phyloP scores from a whole-genome alignment of 139 green algal genomes.

The Closterium sp. region DNA sequence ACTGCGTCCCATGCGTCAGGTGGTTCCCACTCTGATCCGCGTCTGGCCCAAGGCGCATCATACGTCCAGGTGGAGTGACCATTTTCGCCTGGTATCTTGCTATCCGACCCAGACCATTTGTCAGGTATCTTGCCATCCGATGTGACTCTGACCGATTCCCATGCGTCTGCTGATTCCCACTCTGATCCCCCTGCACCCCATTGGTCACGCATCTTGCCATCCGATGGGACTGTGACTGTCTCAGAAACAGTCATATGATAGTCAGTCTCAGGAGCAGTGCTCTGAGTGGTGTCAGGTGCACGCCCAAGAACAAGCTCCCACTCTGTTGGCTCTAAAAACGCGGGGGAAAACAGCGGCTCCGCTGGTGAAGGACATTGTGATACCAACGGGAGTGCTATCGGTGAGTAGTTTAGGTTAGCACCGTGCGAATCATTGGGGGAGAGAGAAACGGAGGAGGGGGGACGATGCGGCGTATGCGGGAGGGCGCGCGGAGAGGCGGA shows the following conservation, averaged over 20 bases:
- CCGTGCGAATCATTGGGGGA: too few species aligned
- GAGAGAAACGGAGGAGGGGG: background rate
- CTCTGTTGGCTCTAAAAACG: background rate
- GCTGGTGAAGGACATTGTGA: background rate
- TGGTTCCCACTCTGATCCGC: background rate
- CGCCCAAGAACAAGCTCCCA: background rate
- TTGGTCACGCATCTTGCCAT: too few species aligned
- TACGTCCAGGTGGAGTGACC: background rate
- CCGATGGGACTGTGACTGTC: too few species aligned
- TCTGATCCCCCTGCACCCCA: too few species aligned
- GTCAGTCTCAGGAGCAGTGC: background rate
- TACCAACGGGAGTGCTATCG: background rate
- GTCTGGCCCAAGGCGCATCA: background rate
- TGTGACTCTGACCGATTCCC: too few species aligned
- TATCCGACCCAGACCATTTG: too few species aligned
- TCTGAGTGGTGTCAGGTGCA: background rate
- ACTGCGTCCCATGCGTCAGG: background rate
- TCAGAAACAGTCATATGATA: too few species aligned
- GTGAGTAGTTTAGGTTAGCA: background rate
- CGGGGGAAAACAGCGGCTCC: background rate
- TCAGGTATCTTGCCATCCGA: too few species aligned
- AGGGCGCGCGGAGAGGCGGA: background rate
- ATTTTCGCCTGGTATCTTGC: background rate
- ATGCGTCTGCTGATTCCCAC: too few species aligned
- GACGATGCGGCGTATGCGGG: too few species aligned